Evolutionary conservation across 306 rosid species (phyloP), one percentile per base, ranked within the genome.

Genomic region (Cyamopsis tetragonoloba): DNA sequence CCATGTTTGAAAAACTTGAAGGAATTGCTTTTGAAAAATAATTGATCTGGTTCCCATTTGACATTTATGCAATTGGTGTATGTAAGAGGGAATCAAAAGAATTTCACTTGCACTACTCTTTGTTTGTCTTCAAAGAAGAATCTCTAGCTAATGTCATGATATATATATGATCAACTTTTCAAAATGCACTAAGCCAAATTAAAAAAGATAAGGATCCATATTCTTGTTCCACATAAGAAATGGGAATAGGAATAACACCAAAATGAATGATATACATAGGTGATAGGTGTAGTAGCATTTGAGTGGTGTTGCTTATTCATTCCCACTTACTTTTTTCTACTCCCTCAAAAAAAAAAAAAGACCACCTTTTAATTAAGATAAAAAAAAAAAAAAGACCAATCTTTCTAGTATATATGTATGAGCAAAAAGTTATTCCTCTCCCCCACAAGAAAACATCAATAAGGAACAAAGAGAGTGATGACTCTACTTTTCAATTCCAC

Each of bases 341-440:
- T 39, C 70, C 46, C 80, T 70, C 73, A 72, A 87, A n/a, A n/a
- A n/a, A n/a, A n/a, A n/a, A n/a, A n/a, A n/a, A 84, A 87, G 80
- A 59, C 71, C 50, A 77, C 73, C 79, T 87, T 87, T 84, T 73
- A 72, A 79, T 51, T 53, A 66, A 55, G 70, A 74, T 4, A 43
- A 31, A 72, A 83, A 48, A 13, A 15, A 28, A 50, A 70, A 75
- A 88, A 62, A 19, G 15, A 38, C 50, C 53, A 32, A 74, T 88
- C 88, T 89, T 84, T 89, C 77, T 85, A 63, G 80, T 79, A 71
- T 63, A n/a, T n/a, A n/a, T n/a, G n/a, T n/a, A n/a, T n/a, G n/a
- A n/a, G 88, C 81, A 82, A 81, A 81, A 89, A 89, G 92, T 77
- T 86, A 87, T 87, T 89, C 98, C 89, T 85, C 86, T 81, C 78